A percentile compares a stretch with the other conserved stretches of the same genome.
These are phyloP conservation scores for Penicillium sp. DNA, from an alignment of 2,329 filamentous ascomycete genomes.

Conservation along the genomic window DNA sequence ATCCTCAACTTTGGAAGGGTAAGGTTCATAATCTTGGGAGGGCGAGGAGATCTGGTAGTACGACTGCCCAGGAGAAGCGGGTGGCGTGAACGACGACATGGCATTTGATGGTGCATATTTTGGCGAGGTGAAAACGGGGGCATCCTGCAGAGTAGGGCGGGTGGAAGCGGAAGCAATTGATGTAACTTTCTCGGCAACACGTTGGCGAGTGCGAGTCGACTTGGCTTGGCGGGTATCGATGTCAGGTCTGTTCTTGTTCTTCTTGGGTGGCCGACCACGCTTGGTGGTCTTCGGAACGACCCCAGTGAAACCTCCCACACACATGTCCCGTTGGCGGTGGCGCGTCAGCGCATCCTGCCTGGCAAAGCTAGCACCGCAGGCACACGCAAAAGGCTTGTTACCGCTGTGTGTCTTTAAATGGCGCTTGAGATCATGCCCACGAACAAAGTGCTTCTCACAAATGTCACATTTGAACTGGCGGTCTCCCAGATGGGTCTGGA, in stretches of 20 bases:
- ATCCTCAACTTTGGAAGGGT: conserved; percentile 42
- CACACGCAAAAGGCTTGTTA: conserved; percentile 91
- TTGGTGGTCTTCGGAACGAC: conserved; percentile 67
- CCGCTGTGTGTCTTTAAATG: conserved; percentile 97
- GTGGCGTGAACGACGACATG: conserved; percentile 50
- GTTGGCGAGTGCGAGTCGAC: conserved; percentile 54
- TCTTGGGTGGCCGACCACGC: conserved; percentile 63
- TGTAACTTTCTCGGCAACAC: conserved; percentile 36
- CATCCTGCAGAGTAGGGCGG: conserved; percentile 29
- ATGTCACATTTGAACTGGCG: conserved; percentile 91
- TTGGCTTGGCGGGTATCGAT: conserved; percentile 60
- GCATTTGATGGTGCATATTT: conserved; percentile 46
- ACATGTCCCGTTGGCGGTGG: conserved; percentile 94
- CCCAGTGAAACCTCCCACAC: conserved; percentile 89
- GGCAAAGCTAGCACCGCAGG: conserved; percentile 92
- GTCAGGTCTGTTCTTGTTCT: conserved; percentile 63
- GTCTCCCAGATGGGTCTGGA: conserved; percentile 96
- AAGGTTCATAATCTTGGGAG: conserved; percentile 34
- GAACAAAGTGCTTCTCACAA: conserved; percentile 93
- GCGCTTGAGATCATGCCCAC: conserved; percentile 94
- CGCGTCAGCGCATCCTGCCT: conserved; percentile 92
- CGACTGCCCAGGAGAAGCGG: conserved; percentile 47
- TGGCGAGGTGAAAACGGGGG: conserved; percentile 42
- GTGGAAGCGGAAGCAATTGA: conserved; percentile 28
- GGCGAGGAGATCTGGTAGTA: conserved; percentile 42